Base-by-base conservation (phyloP, 352 stramenopile genomes). In the Phytophthora pinifolia region DNA sequence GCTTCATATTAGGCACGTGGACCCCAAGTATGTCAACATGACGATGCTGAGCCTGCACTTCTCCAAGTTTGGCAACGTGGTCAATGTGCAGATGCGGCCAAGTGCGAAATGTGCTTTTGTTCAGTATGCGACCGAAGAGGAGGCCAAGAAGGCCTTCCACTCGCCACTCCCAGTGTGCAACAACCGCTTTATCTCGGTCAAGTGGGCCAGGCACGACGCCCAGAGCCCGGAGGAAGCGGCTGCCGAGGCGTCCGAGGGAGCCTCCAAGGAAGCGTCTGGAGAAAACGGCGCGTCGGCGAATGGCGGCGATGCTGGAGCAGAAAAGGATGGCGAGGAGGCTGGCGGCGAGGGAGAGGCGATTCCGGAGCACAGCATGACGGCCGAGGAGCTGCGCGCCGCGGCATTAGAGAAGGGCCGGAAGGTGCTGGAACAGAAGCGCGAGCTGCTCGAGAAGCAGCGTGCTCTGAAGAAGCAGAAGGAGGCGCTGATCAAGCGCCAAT, bases 11-110 rank as follows among this genome's bases (percentile, higher is more conserved):
- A 85, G 78, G 61, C 89, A 95, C 53, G 83, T 93, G 14, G 85
- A 95, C 51, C 77, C 79, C 37, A 91, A 93, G 67, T 93, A 89
- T 51, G 80, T 95, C 52, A 95, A 93, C 67, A 92, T 95, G 82
- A 92, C 83, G 18, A 90, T 86, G 59, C 72, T 95, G 27, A 92
- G 81, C 45, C 70, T 89, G 42, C 85, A 95, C 56, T 95, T 95
- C 39, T 89, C 76, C 51, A 90, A 91, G 55, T 95, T 95, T 55
- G 85, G 85, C 64, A 89, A 93, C 37, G 83, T 95, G 38, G 85
- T 95, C 31, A 95, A 95, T 59, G 83, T 95, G 22, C 83, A 93
- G 54, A 95, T 95, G 85, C 79, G 85, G 1, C 85, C 85, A 47
- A 81, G 64, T 27, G 76, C 83, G 43, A 86, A 83, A 52, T 91